A percentile compares a stretch with the other conserved stretches of the same genome.
Evolutionary conservation across 805 yeast genomes (phyloP).

Genomic region (Lachancea fermentati): DNA sequence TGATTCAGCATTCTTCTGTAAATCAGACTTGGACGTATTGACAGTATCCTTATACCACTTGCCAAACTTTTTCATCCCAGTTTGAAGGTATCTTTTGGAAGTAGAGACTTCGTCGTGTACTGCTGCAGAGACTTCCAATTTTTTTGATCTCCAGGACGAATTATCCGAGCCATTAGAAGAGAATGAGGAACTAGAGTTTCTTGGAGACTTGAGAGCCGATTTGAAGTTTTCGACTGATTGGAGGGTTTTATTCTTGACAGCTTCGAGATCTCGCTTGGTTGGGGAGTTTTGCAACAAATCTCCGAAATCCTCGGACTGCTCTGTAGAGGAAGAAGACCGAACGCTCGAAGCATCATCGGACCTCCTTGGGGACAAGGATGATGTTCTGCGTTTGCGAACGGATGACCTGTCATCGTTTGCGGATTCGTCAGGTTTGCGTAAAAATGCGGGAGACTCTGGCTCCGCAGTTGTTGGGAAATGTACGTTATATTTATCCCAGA

Average conservation of each 20-base stretch:
- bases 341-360: too few relatives aligned
- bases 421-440: too few relatives aligned
- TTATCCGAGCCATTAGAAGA: slow-evolving; percentile 23
- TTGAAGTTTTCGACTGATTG: slow-evolving; percentile 18
- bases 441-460: not conserved
- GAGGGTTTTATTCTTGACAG: slow-evolving; percentile 15
- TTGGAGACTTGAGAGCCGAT: slow-evolving; percentile 12
- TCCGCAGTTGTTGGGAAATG: not conserved
- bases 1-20: not conserved
- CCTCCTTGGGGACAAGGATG: too few relatives aligned
- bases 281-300: too few relatives aligned
- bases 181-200: slow-evolving; percentile 15
- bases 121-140: slow-evolving; percentile 8
- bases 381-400: too few relatives aligned
- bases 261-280: too few relatives aligned
- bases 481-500: slow-evolving; percentile 47
- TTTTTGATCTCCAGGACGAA: not conserved
- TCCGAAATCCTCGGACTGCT: too few relatives aligned
- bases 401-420: too few relatives aligned
- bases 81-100: slow-evolving; percentile 37
- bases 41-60: slow-evolving; percentile 53
- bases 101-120: slow-evolving; percentile 11
- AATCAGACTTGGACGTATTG: slow-evolving; percentile 3
- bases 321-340: too few relatives aligned
- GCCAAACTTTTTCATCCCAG: slow-evolving; percentile 54